Evolutionary conservation across 345 rosid genomes (phyloP).

Genomic region (Moricandia arvensis): DNA sequence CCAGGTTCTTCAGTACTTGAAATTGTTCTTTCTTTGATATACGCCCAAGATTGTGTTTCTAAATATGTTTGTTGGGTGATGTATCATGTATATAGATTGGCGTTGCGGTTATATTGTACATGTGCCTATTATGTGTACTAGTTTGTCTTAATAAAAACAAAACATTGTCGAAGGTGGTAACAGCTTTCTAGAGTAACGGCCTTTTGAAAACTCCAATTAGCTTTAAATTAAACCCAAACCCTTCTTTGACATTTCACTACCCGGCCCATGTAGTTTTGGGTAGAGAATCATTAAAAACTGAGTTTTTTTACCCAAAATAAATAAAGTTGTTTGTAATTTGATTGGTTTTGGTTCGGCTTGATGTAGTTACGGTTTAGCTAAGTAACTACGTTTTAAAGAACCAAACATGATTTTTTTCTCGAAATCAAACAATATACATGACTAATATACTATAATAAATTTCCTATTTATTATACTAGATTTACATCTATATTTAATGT

Average conservation of each 20-base stretch:
- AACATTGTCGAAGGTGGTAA: neutral
- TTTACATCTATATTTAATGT: neutral
- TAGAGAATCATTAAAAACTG: neutral
- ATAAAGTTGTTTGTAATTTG: neutral
- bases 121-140: neutral
- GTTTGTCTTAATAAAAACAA: neutral
- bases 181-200: neutral
- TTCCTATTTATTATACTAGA: no score
- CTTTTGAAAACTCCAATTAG: neutral
- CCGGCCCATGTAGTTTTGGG: neutral
- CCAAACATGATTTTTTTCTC: neutral
- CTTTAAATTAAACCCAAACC: neutral
- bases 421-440: neutral
- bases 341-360: neutral
- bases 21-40: constrained; percentile 1
- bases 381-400: neutral
- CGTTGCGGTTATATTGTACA: neutral
- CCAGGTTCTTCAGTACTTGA: constrained; percentile 53
- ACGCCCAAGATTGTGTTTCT: neutral
- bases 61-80: neutral
- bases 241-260: neutral
- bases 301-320: neutral
- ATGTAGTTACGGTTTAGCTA: neutral
- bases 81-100: neutral
- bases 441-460: no score